Percentiles rank a stretch among this genome's conserved stretches.
phyloP scores from a whole-genome alignment of 441 rosid genomes.

The Omphalea diandra region DNA sequence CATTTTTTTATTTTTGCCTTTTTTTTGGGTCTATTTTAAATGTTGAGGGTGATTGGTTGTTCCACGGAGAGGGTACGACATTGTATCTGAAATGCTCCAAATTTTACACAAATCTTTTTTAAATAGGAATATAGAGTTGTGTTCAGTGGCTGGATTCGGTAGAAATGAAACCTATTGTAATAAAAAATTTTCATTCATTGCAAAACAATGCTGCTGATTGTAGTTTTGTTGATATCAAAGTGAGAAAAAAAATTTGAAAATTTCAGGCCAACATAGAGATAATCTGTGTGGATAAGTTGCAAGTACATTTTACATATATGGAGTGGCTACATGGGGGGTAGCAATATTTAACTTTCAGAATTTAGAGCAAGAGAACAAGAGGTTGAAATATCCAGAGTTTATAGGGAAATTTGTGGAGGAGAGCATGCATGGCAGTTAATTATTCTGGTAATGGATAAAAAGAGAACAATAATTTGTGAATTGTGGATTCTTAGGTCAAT shows the following conservation, averaged over 20 bases:
- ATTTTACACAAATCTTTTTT: conserved; percentile 35
- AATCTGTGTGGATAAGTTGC: neutral
- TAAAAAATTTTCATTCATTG: conserved; percentile 20
- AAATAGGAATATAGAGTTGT: conserved; percentile 29
- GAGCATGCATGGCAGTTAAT: too few relatives aligned
- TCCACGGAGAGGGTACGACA: conserved; percentile 22
- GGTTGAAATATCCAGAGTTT: too few relatives aligned
- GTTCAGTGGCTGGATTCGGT: conserved; percentile 20
- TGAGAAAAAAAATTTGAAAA: neutral
- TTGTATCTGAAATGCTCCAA: conserved; percentile 29
- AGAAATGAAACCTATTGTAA: conserved; percentile 23
- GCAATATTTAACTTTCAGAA: too few relatives aligned
- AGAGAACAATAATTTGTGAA: too few relatives aligned
- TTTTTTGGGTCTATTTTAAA: conserved; percentile 1
- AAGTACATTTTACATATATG: too few relatives aligned
- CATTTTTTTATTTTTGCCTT: neutral
- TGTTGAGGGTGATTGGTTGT: conserved; percentile 30
- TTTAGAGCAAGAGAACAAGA: too few relatives aligned
- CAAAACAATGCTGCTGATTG: neutral
- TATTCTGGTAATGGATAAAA: neutral
- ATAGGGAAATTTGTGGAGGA: neutral
- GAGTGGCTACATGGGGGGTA: too few relatives aligned
- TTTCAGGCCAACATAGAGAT: too few relatives aligned
- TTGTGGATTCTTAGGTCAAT: neutral
- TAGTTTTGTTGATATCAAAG: neutral